phyloP scores from a whole-genome alignment of 1,284 basidiomycete species.

The Melanopsichium pennsylvanicum region DNA sequence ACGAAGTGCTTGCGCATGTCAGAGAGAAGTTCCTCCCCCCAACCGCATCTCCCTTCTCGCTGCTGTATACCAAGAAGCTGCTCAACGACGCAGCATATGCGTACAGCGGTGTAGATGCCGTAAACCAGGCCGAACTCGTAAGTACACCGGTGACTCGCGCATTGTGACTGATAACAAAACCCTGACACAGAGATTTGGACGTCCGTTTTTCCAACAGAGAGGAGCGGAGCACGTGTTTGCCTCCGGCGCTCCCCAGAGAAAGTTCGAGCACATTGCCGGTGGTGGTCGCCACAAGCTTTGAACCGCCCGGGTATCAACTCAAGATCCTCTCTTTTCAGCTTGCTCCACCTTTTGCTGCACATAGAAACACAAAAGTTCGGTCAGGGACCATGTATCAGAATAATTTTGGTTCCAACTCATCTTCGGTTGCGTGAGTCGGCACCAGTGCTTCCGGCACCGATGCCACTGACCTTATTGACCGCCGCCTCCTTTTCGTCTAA shows the following conservation, averaged over 20 bases:
- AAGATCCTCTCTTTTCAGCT: too few relatives aligned
- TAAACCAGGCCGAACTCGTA: slow-evolving; percentile 49
- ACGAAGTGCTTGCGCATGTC: slow-evolving; percentile 31
- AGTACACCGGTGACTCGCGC: too few relatives aligned
- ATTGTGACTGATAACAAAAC: too few relatives aligned
- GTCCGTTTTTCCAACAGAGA: slow-evolving; percentile 5
- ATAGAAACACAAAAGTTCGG: too few relatives aligned
- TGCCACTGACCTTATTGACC: slow-evolving; percentile 43
- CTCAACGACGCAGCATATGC: slow-evolving; percentile 46
- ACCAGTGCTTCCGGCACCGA: slow-evolving; percentile 38
- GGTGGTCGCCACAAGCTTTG: slow-evolving; percentile 51
- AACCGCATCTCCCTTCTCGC: slow-evolving; percentile 33
- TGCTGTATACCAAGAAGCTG: slow-evolving; percentile 51
- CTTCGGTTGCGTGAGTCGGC: slow-evolving; percentile 46
- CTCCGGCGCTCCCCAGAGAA: slow-evolving; percentile 37
- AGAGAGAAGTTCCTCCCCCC: slow-evolving; percentile 41
- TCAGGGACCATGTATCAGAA: too few relatives aligned
- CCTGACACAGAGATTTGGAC: too few relatives aligned
- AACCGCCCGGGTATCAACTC: too few relatives aligned
- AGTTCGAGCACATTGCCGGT: slow-evolving; percentile 37
- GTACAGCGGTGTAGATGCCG: slow-evolving; percentile 21
- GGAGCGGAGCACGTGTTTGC: slow-evolving; percentile 48
- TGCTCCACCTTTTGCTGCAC: too few relatives aligned
- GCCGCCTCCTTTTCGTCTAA: slow-evolving; percentile 80
- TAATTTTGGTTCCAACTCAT: too few relatives aligned